phyloP scores from a whole-genome alignment of 2,329 filamentous ascomycete species.

The Hirsutella thompsonii region DNA sequence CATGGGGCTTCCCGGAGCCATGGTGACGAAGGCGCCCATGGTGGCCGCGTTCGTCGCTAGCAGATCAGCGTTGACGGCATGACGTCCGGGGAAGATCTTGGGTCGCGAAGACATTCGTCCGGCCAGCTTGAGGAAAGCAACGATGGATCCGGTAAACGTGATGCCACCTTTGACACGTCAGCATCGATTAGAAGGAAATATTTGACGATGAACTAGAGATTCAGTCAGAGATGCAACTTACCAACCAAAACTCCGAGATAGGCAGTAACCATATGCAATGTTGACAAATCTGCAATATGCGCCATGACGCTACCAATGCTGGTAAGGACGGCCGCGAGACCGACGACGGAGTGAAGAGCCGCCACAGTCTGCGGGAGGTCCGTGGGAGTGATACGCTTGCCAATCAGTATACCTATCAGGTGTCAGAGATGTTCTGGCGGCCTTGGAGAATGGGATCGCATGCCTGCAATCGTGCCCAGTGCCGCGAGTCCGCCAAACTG shows the following conservation, averaged over 20 bases:
- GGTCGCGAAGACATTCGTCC: constrained; percentile 73
- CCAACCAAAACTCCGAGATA: constrained; percentile 80
- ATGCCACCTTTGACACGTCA: constrained; percentile 43
- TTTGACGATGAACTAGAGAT: background rate
- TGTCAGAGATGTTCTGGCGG: constrained; percentile 1
- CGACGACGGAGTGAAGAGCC: constrained; percentile 80
- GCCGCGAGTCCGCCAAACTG: constrained; percentile 71
- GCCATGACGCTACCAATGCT: constrained; percentile 79
- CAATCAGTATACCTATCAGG: constrained; percentile 55
- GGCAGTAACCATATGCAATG: constrained; percentile 71
- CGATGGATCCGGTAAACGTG: constrained; percentile 82
- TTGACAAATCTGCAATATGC: constrained; percentile 56
- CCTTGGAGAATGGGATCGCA: background rate
- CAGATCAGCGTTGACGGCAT: constrained; percentile 62
- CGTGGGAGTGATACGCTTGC: constrained; percentile 76
- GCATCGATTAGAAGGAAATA: background rate
- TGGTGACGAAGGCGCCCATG: constrained; percentile 71
- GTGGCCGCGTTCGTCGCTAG: constrained; percentile 67
- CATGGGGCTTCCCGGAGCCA: constrained; percentile 66
- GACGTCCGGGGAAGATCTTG: constrained; percentile 57
- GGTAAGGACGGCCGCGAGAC: constrained; percentile 76
- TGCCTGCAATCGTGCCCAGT: constrained; percentile 52
- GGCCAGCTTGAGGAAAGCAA: constrained; percentile 78
- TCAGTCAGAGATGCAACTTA: constrained; percentile 8
- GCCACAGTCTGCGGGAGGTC: constrained; percentile 83